Evolutionary conservation across 306 rosid genomes (phyloP).

Genomic region (Casuarina cunninghamiana): DNA sequence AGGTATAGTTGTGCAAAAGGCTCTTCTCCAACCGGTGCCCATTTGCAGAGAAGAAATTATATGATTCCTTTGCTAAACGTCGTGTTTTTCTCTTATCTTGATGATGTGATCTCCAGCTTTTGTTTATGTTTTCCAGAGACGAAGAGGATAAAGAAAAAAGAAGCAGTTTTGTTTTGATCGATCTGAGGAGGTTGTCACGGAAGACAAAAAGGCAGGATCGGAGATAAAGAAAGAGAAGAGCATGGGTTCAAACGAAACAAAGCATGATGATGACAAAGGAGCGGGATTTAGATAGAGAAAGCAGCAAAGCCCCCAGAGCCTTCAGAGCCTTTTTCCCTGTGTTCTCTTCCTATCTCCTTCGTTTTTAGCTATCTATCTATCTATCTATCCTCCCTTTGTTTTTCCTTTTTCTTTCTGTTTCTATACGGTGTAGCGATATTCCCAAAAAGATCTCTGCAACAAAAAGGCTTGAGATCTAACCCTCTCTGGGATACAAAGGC

Average conservation of each 20-base stretch:
- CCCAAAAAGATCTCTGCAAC: conserved; percentile 38
- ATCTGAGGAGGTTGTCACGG: conserved; percentile 45
- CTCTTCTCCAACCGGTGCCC: conserved; percentile 98
- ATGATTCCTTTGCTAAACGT: not conserved
- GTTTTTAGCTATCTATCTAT: too few relatives aligned
- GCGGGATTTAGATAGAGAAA: conserved; percentile 22
- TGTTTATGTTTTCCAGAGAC: conserved; percentile 9
- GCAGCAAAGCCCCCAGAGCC: not conserved
- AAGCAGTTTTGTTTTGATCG: conserved; percentile 38
- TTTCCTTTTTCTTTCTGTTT: not conserved
- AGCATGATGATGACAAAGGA: conserved; percentile 35
- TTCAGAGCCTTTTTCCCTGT: not conserved
- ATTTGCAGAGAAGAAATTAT: conserved; percentile 34
- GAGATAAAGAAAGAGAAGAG: conserved; percentile 28
- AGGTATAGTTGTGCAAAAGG: conserved; percentile 67
- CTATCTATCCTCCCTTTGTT: not conserved
- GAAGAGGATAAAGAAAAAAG: conserved; percentile 16
- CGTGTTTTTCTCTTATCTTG: not conserved
- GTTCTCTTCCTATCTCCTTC: not conserved
- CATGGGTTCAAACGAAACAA: conserved; percentile 48
- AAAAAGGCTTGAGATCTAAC: conserved; percentile 37
- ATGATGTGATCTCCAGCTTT: conserved; percentile 28
- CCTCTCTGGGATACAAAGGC: conserved; percentile 31
- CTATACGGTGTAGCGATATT: conserved; percentile 23
- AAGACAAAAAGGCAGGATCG: conserved; percentile 47